Percentiles rank a stretch among this genome's conserved stretches.
Evolutionary conservation across 352 stramenopile species (phyloP).

Genomic region (Blastocystis hominis): DNA sequence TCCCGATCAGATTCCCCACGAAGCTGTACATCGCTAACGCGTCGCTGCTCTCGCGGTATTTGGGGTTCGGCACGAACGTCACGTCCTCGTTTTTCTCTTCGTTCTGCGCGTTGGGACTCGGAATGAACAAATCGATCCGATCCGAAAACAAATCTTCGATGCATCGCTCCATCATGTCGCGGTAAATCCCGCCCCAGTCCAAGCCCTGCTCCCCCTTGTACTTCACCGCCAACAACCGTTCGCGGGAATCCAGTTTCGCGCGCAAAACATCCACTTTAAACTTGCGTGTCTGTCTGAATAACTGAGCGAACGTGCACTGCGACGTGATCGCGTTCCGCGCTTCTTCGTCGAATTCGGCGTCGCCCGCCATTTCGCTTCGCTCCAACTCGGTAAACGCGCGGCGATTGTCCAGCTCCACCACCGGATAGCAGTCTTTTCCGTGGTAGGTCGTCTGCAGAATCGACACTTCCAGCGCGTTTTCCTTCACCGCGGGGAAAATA

Average conservation of each 20-base stretch:
- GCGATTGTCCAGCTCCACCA: conserved; percentile 47
- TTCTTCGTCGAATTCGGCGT: not conserved
- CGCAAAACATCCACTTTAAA: conserved; percentile 18
- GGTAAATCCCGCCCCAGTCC: conserved; percentile 60
- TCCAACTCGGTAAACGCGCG: conserved; percentile 55
- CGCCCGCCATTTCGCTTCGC: not conserved
- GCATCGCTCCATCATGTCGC: conserved; percentile 56
- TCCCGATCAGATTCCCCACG: conserved; percentile 79
- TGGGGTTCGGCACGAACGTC: conserved; percentile 70
- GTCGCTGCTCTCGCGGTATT: conserved; percentile 60
- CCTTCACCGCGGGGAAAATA: conserved; percentile 49
- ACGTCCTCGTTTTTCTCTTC: conserved; percentile 15
- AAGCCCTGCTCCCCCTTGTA: conserved; percentile 60
- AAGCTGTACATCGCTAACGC: conserved; percentile 71
- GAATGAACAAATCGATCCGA: conserved; percentile 44
- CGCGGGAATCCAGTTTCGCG: conserved; percentile 19
- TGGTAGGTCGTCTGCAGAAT: conserved; percentile 38
- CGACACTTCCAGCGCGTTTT: conserved; percentile 47
- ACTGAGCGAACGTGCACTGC: conserved; percentile 56
- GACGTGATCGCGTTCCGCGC: not conserved
- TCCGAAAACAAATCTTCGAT: conserved; percentile 49
- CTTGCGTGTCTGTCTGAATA: conserved; percentile 42
- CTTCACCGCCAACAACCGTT: conserved; percentile 59
- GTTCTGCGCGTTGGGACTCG: conserved; percentile 1
- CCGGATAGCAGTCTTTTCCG: conserved; percentile 33